Evolutionary conservation across 2,329 filamentous ascomycete species (phyloP).

Genomic region (Ceratocystis cacaofunesta): DNA sequence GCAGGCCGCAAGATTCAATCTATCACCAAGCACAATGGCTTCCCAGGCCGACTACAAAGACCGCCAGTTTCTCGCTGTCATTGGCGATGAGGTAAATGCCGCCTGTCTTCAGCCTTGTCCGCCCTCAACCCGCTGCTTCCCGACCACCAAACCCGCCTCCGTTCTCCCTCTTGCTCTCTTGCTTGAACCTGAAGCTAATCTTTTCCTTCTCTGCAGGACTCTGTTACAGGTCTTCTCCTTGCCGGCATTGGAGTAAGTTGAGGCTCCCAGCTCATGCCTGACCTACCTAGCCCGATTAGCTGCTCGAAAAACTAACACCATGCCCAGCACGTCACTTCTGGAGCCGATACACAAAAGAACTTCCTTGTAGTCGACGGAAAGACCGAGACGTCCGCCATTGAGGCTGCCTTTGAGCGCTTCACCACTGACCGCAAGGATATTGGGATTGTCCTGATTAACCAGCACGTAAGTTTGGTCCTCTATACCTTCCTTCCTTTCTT

Average conservation of each 20-base stretch:
- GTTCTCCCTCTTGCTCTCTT: not conserved
- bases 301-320: not conserved
- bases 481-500: not conserved
- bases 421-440: conserved; percentile 89
- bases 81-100: conserved; percentile 70
- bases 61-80: conserved; percentile 90
- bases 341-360: conserved; percentile 87
- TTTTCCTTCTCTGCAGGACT: conserved; percentile 51
- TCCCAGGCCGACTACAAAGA: conserved; percentile 55
- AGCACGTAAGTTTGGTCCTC: conserved; percentile 54
- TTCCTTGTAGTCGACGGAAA: conserved; percentile 93
- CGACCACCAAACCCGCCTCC: not conserved
- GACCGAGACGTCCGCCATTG: conserved; percentile 77
- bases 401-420: conserved; percentile 78
- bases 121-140: not conserved
- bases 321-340: conserved; percentile 69
- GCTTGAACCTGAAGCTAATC: conserved; percentile 17
- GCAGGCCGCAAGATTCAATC: not conserved
- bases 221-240: conserved; percentile 86
- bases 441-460: conserved; percentile 90
- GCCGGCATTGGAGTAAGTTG: conserved; percentile 74
- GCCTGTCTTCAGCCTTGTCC: not conserved
- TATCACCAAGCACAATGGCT: conserved; percentile 27
- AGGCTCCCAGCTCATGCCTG: not conserved
- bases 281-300: not conserved